These are phyloP conservation scores for Cyberlindnera maritima DNA, from an alignment of 805 yeast species.

Conservation along the genomic window DNA sequence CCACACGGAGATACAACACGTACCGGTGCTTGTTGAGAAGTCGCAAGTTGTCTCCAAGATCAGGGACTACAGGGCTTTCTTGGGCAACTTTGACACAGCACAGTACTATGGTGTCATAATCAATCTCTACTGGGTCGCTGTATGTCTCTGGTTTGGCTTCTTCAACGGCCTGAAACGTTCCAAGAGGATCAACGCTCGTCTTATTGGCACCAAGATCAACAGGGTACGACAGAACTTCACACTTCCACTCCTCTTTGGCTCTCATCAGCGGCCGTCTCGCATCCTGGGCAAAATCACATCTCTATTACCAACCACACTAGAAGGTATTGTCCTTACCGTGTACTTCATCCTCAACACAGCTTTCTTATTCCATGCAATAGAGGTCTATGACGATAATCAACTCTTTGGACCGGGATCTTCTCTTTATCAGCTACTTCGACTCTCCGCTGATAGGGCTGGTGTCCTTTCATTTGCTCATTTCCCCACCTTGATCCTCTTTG, in stretches of 20 bases:
- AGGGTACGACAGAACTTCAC: conserved; percentile 17
- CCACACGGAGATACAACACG: conserved; percentile 10
- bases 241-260: conserved; percentile 19
- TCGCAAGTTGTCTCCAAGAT: conserved; percentile 11
- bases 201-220: conserved; percentile 16
- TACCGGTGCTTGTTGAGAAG: conserved; percentile 17
- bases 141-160: conserved; percentile 18
- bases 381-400: conserved; percentile 17
- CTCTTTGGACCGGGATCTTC: conserved; percentile 19
- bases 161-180: conserved; percentile 19
- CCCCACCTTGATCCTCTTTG: conserved; percentile 59
- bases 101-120: conserved; percentile 22
- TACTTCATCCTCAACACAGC: conserved; percentile 26
- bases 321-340: conserved; percentile 31
- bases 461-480: conserved; percentile 35
- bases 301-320: conserved; percentile 24
- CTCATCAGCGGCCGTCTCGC: conserved; percentile 22
- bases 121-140: conserved; percentile 22
- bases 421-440: conserved; percentile 6
- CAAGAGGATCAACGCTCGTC: conserved; percentile 16
- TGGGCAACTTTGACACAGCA: conserved; percentile 25
- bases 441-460: conserved; percentile 26
- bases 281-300: conserved; percentile 12
- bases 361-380: conserved; percentile 10
- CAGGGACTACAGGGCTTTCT: conserved; percentile 25